Evolutionary conservation across 176 grass and related monocot species (phyloP).

Genomic region (Rhynchospora tenuis): DNA sequence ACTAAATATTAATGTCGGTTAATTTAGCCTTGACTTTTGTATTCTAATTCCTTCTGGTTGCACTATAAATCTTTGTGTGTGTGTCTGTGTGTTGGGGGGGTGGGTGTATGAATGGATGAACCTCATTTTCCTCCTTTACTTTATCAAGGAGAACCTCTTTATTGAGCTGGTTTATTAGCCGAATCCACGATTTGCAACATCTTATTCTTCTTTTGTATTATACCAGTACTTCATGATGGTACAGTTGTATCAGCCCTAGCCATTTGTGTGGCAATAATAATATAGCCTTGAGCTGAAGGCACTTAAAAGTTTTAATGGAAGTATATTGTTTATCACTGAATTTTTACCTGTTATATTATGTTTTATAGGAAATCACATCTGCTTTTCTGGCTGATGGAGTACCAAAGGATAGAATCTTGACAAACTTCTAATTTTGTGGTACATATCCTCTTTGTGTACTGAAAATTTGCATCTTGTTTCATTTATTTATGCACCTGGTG

Average conservation of each 20-base stretch:
- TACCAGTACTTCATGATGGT: not conserved
- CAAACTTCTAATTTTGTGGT: conserved; percentile 47
- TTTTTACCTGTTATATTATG: not conserved
- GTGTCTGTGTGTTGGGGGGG: too few species aligned
- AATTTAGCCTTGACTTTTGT: not conserved
- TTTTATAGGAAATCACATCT: conserved; percentile 68
- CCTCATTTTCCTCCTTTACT: not conserved
- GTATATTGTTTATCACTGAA: conserved; percentile 5
- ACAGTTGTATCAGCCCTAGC: not conserved
- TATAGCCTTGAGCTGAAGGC: not conserved
- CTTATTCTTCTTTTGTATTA: not conserved
- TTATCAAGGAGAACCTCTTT: not conserved
- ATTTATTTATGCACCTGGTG: not conserved
- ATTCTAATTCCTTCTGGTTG: not conserved
- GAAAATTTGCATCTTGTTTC: not conserved
- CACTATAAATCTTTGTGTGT: not conserved
- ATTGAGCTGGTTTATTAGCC: not conserved
- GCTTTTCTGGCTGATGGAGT: conserved; percentile 62
- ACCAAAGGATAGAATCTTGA: conserved; percentile 62
- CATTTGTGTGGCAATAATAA: not conserved
- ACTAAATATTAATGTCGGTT: not conserved
- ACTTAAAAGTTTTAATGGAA: not conserved
- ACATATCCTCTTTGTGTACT: conserved; percentile 3
- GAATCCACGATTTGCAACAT: not conserved
- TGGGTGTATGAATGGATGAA: not conserved